Evolutionary conservation across 176 grass and related monocot genomes (phyloP).

Genomic region (Lolium multiflorum): DNA sequence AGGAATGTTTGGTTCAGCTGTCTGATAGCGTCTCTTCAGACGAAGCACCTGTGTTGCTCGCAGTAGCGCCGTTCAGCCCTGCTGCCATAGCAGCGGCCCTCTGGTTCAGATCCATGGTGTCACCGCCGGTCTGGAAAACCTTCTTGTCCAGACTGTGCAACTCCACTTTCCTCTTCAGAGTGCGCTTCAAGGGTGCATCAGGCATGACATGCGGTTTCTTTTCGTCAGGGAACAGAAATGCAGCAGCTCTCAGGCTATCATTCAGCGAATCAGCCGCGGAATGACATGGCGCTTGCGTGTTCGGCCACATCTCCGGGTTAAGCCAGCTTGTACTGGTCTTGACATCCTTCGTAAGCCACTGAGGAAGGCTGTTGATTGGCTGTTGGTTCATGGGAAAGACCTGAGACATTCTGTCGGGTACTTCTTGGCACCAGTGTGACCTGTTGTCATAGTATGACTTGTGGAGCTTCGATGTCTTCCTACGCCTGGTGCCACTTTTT

Average conservation of each 20-base stretch:
- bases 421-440: constrained; percentile 36
- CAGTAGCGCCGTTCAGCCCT: constrained; percentile 32
- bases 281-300: constrained; percentile 21
- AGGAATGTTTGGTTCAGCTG: constrained; percentile 33
- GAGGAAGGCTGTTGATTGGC: constrained; percentile 54
- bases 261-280: constrained; percentile 9
- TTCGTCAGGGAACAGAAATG: constrained; percentile 27
- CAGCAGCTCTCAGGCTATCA: constrained; percentile 11
- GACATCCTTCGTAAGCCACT: constrained; percentile 66
- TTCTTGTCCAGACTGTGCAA: constrained; percentile 40
- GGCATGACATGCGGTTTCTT: constrained; percentile 39
- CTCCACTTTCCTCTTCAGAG: constrained; percentile 50
- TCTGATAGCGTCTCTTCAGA: constrained; percentile 82
- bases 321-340: constrained; percentile 23
- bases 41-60: constrained; percentile 53
- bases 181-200: constrained; percentile 43
- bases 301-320: constrained; percentile 43
- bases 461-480: constrained; percentile 37
- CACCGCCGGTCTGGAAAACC: constrained; percentile 33
- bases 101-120: constrained; percentile 53
- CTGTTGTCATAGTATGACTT: constrained; percentile 53
- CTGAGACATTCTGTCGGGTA: constrained; percentile 30
- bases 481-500: constrained; percentile 35
- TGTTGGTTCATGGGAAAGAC: constrained; percentile 43
- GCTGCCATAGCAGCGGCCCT: constrained; percentile 24